phyloP scores from a whole-genome alignment of 441 rosid species.

The Kokia cookei region DNA sequence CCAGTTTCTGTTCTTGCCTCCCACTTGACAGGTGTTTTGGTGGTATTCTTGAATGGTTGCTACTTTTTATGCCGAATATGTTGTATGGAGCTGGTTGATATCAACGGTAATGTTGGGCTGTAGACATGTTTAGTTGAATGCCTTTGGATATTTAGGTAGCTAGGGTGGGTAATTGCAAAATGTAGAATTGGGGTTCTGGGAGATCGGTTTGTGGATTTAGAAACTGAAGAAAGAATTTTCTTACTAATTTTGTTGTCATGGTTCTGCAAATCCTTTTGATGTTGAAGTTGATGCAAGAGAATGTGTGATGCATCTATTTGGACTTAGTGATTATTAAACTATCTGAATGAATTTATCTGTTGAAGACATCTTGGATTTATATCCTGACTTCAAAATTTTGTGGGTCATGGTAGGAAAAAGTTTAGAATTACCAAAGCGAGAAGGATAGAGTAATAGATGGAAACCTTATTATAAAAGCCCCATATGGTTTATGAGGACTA shows the following conservation, averaged over 20 bases:
- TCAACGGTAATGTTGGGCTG: not conserved
- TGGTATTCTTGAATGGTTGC: not conserved
- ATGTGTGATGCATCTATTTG: not conserved
- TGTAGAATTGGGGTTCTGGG: not conserved
- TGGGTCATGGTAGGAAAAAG: not conserved
- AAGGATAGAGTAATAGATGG: not conserved
- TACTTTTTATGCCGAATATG: not conserved
- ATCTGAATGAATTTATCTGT: not conserved
- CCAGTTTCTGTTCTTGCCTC: not conserved
- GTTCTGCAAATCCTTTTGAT: not conserved
- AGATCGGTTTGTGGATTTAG: not conserved
- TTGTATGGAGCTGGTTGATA: not conserved
- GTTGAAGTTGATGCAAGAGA: not conserved
- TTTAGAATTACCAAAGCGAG: not conserved
- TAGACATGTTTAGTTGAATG: not conserved
- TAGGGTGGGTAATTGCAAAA: not conserved
- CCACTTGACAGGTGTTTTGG: not conserved
- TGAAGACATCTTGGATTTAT: slow-evolving; percentile 1
- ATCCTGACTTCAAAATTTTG: not conserved
- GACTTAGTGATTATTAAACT: not conserved
- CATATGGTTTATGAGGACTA: not conserved
- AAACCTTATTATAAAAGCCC: not conserved
- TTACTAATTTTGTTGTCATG: not conserved
- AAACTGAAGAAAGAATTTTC: not conserved
- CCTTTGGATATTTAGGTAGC: not conserved